Evolutionary conservation across 176 grass and related monocot genomes (phyloP), one percentile per base, ranked within the genome.

Genomic region (Stipa capillata): DNA sequence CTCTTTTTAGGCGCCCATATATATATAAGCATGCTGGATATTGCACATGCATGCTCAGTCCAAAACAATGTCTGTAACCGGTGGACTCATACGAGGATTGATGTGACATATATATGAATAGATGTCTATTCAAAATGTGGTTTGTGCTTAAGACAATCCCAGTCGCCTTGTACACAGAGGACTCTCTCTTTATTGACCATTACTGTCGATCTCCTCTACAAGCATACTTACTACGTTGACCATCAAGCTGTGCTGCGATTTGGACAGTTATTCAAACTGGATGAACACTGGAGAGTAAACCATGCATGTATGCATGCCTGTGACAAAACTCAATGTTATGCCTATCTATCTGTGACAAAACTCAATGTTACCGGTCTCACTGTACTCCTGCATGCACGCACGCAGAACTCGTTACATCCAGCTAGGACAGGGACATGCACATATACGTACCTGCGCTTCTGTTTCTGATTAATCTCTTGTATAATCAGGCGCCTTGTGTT

Each of bases 351-450:
- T 66, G 41, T 65, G 43, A 24, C 36, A 7, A 44, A 69, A 15
- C 57, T 78, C 6, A 36, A 18, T 28, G 39, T 52, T 25, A 2
- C 49, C 18, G n/a, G n/a, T 52, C 14, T 86, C 15, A 37, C 14
- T 0, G 61, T 85, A n/a, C 84, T 82, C 82, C 17, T 83, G 60
- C 23, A 5, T 18, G 85, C n/a, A 83, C 61, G 75, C 58, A 83
- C 23, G 10, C 20, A 24, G 4, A 33, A 63, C 8, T 29, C 12
- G 10, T 8, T 11, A n/a, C 6, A 33, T 6, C 13, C 16, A 71
- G 65, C 42, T 31, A 33, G 4, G 28, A 33, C 28, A 20, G 7
- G 1, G 42, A 31, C 28, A 61, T 6, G 7, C 15, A 35, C 29
- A 35, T 15, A 35, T 18, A 63, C 49, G 32, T 72, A n/a, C 10